These are phyloP conservation scores for Brassica cretica DNA, from an alignment of 345 rosid genomes.

Conservation along the genomic window DNA sequence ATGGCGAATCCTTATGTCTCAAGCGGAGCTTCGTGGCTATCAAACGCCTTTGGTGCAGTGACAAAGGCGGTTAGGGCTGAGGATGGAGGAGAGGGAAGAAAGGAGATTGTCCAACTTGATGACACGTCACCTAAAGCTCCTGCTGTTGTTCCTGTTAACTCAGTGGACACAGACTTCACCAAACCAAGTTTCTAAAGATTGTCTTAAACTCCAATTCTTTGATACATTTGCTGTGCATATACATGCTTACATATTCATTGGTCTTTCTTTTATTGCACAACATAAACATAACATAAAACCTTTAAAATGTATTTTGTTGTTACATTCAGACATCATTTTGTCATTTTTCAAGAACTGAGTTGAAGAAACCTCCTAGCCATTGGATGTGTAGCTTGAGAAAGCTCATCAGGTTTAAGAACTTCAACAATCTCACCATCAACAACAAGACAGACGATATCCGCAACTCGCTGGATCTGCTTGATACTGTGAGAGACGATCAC, in stretches of 20 bases:
- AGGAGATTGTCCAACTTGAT: constrained; percentile 56
- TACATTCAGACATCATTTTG: constrained; percentile 6
- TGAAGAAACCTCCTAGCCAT: constrained; percentile 75
- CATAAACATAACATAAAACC: constrained; percentile 8
- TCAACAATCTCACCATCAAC: constrained; percentile 81
- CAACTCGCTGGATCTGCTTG: constrained; percentile 85
- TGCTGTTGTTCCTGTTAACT: constrained; percentile 37
- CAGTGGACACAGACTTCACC: constrained; percentile 18
- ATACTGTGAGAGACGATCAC: constrained; percentile 87
- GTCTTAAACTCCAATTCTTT: constrained; percentile 14
- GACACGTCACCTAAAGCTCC: constrained; percentile 36
- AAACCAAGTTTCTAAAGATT: constrained; percentile 15
- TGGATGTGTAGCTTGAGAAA: constrained; percentile 74
- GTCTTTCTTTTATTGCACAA: not conserved
- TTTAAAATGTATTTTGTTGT: not conserved
- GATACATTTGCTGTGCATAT: constrained; percentile 26
- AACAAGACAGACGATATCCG: constrained; percentile 76
- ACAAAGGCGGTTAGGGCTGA: constrained; percentile 84
- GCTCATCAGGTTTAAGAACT: constrained; percentile 62
- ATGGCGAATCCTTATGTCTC: constrained; percentile 85
- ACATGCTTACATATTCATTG: constrained; percentile 14
- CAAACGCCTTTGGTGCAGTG: constrained; percentile 75
- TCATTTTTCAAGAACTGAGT: constrained; percentile 40
- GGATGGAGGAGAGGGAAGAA: constrained; percentile 64
- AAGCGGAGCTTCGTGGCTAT: constrained; percentile 76